Evolutionary conservation across 352 stramenopile genomes (phyloP).

Genomic region (Globisporangium splendens): DNA sequence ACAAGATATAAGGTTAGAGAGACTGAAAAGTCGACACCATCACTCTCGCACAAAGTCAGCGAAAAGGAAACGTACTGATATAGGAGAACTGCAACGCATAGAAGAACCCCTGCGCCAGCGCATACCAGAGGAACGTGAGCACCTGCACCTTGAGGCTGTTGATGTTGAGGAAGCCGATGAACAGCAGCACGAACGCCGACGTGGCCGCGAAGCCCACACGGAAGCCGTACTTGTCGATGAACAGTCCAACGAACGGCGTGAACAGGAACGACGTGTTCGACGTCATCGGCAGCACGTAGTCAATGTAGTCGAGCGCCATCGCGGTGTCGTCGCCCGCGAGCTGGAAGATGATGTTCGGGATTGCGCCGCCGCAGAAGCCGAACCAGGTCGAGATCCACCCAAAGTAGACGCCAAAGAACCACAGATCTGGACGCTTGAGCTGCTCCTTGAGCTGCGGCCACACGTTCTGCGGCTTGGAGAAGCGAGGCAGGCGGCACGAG

Average conservation of each 20-base stretch:
- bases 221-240: conserved; percentile 20
- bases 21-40: conserved; percentile 8
- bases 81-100: conserved; percentile 22
- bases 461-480: conserved; percentile 14
- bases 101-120: conserved; percentile 14
- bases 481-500: conserved; percentile 12
- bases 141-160: conserved; percentile 17
- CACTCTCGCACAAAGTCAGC: conserved; percentile 1
- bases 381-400: conserved; percentile 30
- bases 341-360: conserved; percentile 22
- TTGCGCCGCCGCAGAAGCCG: conserved; percentile 24
- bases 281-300: conserved; percentile 24
- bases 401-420: conserved; percentile 30
- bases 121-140: conserved; percentile 13
- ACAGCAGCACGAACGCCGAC: conserved; percentile 13
- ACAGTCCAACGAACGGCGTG: conserved; percentile 14
- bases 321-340: conserved; percentile 11
- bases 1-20: conserved; percentile 1
- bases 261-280: conserved; percentile 22
- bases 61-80: conserved; percentile 15
- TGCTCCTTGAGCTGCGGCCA: conserved; percentile 20
- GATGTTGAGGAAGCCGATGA: conserved; percentile 13
- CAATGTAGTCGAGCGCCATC: conserved; percentile 20
- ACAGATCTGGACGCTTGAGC: conserved; percentile 17
- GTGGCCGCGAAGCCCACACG: conserved; percentile 10